Percentiles rank a stretch among this genome's conserved stretches.
phyloP scores from a whole-genome alignment of 1,284 basidiomycete genomes.

The Heterobasidion irregulare region DNA sequence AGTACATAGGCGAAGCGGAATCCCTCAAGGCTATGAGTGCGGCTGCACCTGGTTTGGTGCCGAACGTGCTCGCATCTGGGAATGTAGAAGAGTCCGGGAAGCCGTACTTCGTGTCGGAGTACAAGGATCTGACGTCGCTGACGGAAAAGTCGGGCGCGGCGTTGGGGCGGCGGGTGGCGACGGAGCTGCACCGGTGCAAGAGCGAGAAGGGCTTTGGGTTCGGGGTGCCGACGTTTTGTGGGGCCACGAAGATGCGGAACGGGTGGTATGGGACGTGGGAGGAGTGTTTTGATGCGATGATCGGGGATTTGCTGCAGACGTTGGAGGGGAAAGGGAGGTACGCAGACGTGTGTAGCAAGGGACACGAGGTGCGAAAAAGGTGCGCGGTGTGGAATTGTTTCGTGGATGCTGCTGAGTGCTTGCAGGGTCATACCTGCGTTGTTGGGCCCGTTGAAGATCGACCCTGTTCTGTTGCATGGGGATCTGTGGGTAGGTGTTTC shows the following conservation, averaged over 20 bases:
- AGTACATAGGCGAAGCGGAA: slow-evolving; percentile 66
- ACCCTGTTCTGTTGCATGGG: slow-evolving; percentile 78
- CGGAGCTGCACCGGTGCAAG: slow-evolving; percentile 51
- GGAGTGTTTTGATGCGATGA: slow-evolving; percentile 60
- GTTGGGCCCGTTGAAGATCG: slow-evolving; percentile 49
- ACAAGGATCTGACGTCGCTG: slow-evolving; percentile 52
- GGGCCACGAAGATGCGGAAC: slow-evolving; percentile 68
- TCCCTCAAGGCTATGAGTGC: slow-evolving; percentile 55
- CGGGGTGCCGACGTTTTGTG: slow-evolving; percentile 72
- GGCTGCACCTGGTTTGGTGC: slow-evolving; percentile 64
- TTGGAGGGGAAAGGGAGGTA: slow-evolving; percentile 39
- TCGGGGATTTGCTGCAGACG: slow-evolving; percentile 53
- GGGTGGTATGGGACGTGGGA: slow-evolving; percentile 73
- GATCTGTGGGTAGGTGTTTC: slow-evolving; percentile 61
- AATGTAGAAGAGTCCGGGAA: slow-evolving; percentile 24
- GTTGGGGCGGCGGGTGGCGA: slow-evolving; percentile 58
- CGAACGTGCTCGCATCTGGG: slow-evolving; percentile 49
- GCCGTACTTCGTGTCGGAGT: slow-evolving; percentile 71
- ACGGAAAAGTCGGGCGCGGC: slow-evolving; percentile 34
- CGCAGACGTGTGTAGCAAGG: slow-evolving; percentile 42
- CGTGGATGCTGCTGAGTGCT: neutral
- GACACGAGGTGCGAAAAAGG: slow-evolving; percentile 48
- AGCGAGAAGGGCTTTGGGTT: slow-evolving; percentile 66
- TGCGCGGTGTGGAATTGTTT: slow-evolving; percentile 23
- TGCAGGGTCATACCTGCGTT: slow-evolving; percentile 71